These are phyloP conservation scores for Akanthomyces muscarius DNA, from an alignment of 2,329 filamentous ascomycete genomes.

Conservation along the genomic window DNA sequence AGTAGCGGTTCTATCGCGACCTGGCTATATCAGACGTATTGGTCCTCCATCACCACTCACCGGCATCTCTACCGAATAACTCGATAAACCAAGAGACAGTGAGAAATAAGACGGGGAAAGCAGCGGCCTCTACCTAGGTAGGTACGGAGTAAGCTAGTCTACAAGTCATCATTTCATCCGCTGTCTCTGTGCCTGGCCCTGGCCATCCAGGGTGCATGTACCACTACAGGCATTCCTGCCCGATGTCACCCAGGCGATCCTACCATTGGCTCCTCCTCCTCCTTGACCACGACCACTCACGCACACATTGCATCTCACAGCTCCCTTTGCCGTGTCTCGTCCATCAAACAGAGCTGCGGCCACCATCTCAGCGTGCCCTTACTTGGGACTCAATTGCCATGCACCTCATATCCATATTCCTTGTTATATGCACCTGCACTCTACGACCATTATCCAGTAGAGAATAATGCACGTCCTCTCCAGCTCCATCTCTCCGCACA, in stretches of 20 bases:
- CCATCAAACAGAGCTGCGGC: neutral
- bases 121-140: no score
- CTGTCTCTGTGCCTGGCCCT: no score
- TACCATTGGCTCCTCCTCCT: neutral
- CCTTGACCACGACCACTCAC: neutral
- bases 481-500: neutral
- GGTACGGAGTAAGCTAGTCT: no score
- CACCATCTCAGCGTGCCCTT: neutral
- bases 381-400: neutral
- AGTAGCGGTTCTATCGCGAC: neutral
- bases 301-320: neutral
- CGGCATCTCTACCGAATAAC: no score
- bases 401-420: neutral
- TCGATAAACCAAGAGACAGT: no score
- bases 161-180: neutral
- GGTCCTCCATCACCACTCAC: no score
- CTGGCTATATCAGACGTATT: no score
- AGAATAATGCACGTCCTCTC: no score
- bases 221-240: neutral
- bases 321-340: neutral
- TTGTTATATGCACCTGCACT: neutral
- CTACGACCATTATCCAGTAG: neutral
- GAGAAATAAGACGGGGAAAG: no score
- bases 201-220: neutral
- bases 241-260: slow-evolving; percentile 4